Evolutionary conservation across 1,139 yeast genomes (phyloP).

Genomic region (Geotrichum candidum): DNA sequence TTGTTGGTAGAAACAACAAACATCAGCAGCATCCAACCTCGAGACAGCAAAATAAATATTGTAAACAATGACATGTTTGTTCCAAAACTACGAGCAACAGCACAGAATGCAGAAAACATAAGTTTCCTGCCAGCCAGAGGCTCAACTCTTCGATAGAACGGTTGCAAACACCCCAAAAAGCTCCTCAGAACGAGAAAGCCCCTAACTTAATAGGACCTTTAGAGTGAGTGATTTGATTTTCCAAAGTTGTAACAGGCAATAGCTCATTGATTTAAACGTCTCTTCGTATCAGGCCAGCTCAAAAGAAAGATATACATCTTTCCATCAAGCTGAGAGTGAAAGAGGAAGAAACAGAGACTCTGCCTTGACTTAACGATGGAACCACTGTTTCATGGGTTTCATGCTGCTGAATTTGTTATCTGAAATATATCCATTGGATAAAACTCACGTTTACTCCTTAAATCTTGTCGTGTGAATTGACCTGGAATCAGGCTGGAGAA

Average conservation of each 20-base stretch:
- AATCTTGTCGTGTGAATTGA: background rate
- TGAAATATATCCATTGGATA: background rate
- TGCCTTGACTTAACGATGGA: constrained; percentile 40
- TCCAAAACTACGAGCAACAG: constrained; percentile 39
- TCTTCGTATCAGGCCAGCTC: background rate
- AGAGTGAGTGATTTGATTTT: constrained; percentile 65
- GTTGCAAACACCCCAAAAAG: constrained; percentile 37
- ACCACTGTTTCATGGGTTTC: background rate
- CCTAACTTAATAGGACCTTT: constrained; percentile 24
- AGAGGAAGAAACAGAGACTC: constrained; percentile 23
- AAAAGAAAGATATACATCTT: background rate
- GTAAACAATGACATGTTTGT: constrained; percentile 30
- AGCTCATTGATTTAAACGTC: constrained; percentile 25
- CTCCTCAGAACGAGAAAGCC: constrained; percentile 40
- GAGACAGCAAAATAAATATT: background rate
- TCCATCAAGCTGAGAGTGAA: constrained; percentile 23
- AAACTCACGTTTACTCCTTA: background rate
- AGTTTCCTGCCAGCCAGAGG: constrained; percentile 15
- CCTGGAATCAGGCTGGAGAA: background rate
- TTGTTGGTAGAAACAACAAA: background rate
- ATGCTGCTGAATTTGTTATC: background rate
- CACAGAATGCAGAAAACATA: constrained; percentile 16
- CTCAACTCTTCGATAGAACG: constrained; percentile 46
- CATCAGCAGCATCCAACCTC: background rate
- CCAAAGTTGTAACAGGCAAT: constrained; percentile 92